A percentile compares a stretch with the other conserved stretches of the same genome.
Evolutionary conservation across 257 asterid species (phyloP).

Genomic region (Fraxinus anomala): DNA sequence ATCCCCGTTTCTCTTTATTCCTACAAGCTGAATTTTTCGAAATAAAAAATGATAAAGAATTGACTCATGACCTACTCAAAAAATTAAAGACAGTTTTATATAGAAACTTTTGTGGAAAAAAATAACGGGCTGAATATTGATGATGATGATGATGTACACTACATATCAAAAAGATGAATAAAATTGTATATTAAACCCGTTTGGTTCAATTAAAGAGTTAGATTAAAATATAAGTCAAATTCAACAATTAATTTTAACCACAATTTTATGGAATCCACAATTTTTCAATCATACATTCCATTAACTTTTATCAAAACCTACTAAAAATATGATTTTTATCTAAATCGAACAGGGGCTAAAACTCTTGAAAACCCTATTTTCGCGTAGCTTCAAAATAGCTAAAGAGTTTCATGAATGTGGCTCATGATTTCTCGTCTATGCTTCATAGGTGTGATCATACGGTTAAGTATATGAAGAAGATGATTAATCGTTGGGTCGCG

Average conservation of each 20-base stretch:
- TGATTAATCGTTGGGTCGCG: too few species aligned
- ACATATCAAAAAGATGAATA: conserved; percentile 19
- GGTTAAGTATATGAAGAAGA: neutral
- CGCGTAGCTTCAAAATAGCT: neutral
- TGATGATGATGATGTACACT: conserved; percentile 10
- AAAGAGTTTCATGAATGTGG: conserved; percentile 12
- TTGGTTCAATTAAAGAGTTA: too few species aligned
- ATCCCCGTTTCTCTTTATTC: conserved; percentile 72
- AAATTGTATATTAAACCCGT: conserved; percentile 6
- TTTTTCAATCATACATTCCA: too few species aligned
- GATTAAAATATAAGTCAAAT: too few species aligned
- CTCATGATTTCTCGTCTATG: conserved; percentile 18
- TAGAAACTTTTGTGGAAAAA: neutral
- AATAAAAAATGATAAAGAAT: neutral
- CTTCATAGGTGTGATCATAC: conserved; percentile 20
- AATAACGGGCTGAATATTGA: neutral
- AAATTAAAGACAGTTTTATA: neutral
- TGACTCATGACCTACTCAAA: neutral
- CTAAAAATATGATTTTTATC: too few species aligned
- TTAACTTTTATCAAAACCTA: too few species aligned
- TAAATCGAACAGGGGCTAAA: neutral
- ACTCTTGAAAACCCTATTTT: neutral
- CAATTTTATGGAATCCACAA: too few species aligned
- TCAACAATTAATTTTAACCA: too few species aligned
- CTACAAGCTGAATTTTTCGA: conserved; percentile 53